Evolutionary conservation across 176 grass and related monocot genomes (phyloP), one percentile per base, ranked within the genome.

Genomic region (Luzula sylvatica): DNA sequence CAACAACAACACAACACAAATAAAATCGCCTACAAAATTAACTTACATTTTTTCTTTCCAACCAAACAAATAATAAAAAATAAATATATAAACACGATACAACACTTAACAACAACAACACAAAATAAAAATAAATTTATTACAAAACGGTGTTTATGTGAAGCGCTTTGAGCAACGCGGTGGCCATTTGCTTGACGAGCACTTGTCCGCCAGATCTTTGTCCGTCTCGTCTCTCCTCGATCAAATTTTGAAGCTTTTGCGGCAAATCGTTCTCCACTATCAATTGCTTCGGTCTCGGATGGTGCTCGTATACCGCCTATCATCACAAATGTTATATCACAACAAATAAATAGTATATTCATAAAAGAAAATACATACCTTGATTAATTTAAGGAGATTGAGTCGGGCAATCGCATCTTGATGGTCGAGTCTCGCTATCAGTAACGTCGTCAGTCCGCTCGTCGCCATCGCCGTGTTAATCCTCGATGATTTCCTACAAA

Each of bases 141-240:
- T 75, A 98, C 74, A 98, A 68, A 27, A 98, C 92, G 40, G 92
- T 90, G 65, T 98, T 98, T 71, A 98, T 98, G 60, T 98, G 75
- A 66, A 98, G 60, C 3, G 92, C 92, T 64, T 98, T 98, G 55
- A 90, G 58, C 48, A 98, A 50, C 4, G 92, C 87, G 48, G 92
- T 98, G 15, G 92, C 92, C 92, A 98, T 98, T 72, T 98, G 92
- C 76, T 98, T 98, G 28, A 98, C 92, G 32, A 98, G 63, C 18
- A 98, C 92, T 58, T 98, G 92, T 17, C 77, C 77, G 29, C 92
- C 92, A 1, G 77, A 80, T 2, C 92, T 82, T 55, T 90, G 85
- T 26, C 92, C 92, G 47, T 90, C 92, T 39, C 92, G 69, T 3
- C 92, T 75, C 53, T 98, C 92, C 71, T 98, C 92, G 4, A 98